Evolutionary conservation across 345 rosid species (phyloP), one percentile per base, ranked within the genome.

Genomic region (Streptanthus diversifolius): DNA sequence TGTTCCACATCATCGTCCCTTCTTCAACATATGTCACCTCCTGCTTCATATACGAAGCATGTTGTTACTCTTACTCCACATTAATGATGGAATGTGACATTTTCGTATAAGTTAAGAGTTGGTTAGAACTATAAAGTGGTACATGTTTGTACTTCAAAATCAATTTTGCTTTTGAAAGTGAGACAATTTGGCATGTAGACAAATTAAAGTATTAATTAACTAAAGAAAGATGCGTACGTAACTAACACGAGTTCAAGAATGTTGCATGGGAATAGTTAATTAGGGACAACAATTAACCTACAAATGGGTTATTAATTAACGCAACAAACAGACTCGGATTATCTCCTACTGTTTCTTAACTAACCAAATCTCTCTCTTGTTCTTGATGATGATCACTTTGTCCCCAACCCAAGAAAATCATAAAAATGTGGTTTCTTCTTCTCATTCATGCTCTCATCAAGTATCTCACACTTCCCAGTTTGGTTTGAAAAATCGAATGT

Each of bases 361-460:
- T 64, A 57, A 71, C 41, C 66, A 3, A 49, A 65, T 33, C n/a
- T 30, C 8, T 63, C 52, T 47, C 52, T n/a, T 48, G 55, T 56
- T 77, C 15, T 52, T 25, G 49, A 18, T 43, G 63, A 68, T 59
- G 25, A 25, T 77, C 72, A 71, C 3, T 30, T 61, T 15, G 65
- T 57, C 48, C 75, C 82, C 12, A 79, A 53, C 17, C 82, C 82
- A 74, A 79, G 82, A 69, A 79, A 79, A 73, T 79, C 82, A 52
- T 68, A 67, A 37, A 69, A 79, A 1, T 5, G 49, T 73, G 75
- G 79, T 49, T 73, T 59, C 35, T 78, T 64, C 56, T 67, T 35
- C 5, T 62, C 59, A 4, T 47, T 44, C 24, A 30, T 47, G 17
- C 32, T 55, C 24, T 57, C 63, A 39, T 57, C 63, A 48, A 56